Conservation (phyloP, 768 basidiomycete genomes). For the Cystofilobasidium macerans region DNA sequence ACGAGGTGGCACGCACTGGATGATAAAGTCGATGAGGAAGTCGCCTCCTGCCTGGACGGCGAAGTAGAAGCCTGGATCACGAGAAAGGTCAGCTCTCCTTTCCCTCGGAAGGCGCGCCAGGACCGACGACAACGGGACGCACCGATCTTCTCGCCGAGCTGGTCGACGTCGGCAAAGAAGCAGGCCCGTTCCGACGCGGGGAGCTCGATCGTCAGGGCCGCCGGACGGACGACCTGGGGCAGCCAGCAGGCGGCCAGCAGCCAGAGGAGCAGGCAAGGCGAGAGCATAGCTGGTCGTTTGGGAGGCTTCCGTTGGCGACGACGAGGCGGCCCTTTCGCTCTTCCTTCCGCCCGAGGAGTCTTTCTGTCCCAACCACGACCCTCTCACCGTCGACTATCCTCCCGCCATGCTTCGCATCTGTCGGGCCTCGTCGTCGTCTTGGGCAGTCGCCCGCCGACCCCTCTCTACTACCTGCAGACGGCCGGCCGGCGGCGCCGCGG, state of each 20-base stretch:
- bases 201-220: conserved; percentile 38
- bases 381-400: too few relatives aligned
- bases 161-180: conserved; percentile 88
- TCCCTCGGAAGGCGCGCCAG: conserved; percentile 33
- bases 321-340: too few relatives aligned
- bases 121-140: conserved; percentile 1
- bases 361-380: too few relatives aligned
- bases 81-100: conserved; percentile 81
- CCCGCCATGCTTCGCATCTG: neutral
- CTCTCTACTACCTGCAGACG: too few relatives aligned
- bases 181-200: conserved; percentile 46
- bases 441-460: too few relatives aligned
- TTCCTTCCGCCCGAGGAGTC: too few relatives aligned
- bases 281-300: too few relatives aligned
- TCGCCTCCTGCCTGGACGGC: conserved; percentile 44
- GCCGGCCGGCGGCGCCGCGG: too few relatives aligned
- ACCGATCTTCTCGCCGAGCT: conserved; percentile 33
- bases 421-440: neutral
- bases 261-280: neutral
- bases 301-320: too few relatives aligned
- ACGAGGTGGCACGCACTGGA: conserved; percentile 3
- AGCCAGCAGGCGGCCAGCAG: neutral
- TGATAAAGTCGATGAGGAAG: conserved; percentile 25
- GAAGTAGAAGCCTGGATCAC: conserved; percentile 74
- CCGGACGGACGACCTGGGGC: conserved; percentile 26